Evolutionary conservation across 129 eudicot species (phyloP), one percentile per base, ranked within the genome.

Genomic region (Deinandra increscens): DNA sequence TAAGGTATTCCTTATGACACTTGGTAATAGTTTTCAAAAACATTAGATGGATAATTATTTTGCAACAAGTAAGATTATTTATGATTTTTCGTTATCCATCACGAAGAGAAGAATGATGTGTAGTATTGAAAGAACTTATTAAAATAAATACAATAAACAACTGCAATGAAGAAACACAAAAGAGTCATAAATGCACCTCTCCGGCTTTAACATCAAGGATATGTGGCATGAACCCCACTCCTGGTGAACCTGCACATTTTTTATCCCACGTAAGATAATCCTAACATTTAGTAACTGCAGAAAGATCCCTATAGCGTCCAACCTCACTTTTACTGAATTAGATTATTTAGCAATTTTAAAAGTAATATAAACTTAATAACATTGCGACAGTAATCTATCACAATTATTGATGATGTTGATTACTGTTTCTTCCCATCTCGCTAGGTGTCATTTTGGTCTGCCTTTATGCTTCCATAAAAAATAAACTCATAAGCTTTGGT

Each of bases 161-260:
- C 56, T 56, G 45, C 18, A 50, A 4, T 49, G 29, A 70, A 33
- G 66, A 66, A 26, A 71, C n/a, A 55, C 15, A 61, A 13, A 42
- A 45, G 73, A 7, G 69, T 62, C 59, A 58, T 37, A 48, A 51
- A 64, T 75, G 51, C 68, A 83, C 91, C 88, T 83, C 85, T 66
- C 91, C 86, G 64, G 86, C 69, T 66, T 83, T 76, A 70, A 86
- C 86, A 18, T 63, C 60, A 19, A 86, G 77, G 31, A 80, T 59
- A 78, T 86, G 82, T 6, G 88, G 84, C 59, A 80, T 83, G 75
- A 83, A 86, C 56, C 84, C 88, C 17, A 66, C 81, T 20, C 91
- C 86, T 22, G 84, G 71, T 62, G 78, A 59, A 23, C 88, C 88
- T 83, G 91, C 70, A 78, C 66, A 69, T 15, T 15, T 44, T 48